These are phyloP conservation scores for Vitis hybrid DNA, from an alignment of 177 flowering plant genomes.

Conservation along the genomic window DNA sequence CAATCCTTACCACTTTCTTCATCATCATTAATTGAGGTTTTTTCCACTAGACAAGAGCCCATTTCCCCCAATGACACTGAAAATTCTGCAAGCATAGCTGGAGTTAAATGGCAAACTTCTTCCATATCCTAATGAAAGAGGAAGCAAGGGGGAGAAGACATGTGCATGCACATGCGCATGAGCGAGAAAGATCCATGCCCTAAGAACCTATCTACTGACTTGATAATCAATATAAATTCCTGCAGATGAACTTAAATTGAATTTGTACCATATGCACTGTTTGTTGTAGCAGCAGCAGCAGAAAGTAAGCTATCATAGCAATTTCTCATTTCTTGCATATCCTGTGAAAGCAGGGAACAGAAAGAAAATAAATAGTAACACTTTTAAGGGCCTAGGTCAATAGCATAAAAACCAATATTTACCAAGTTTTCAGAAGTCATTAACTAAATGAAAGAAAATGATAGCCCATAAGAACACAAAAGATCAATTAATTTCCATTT, in stretches of 20 bases:
- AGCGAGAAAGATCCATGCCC: neutral
- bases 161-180: too few species aligned
- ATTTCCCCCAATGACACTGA: constrained; percentile 68
- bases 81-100: constrained; percentile 48
- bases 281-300: constrained; percentile 90
- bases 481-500: too few species aligned
- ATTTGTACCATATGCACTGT: constrained; percentile 81
- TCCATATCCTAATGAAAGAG: too few species aligned
- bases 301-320: constrained; percentile 92
- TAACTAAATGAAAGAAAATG: neutral
- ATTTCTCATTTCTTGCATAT: constrained; percentile 85
- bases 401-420: neutral
- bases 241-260: neutral
- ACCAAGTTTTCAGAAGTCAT: neutral
- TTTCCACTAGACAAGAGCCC: constrained; percentile 66
- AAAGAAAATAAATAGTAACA: neutral
- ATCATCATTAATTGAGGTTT: constrained; percentile 42
- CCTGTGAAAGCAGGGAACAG: constrained; percentile 44
- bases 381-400: neutral
- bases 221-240: neutral
- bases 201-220: neutral
- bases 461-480: neutral
- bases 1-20: constrained; percentile 49
- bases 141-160: too few species aligned
- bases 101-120: neutral